Conservation (phyloP, 2,329 filamentous ascomycete genomes). For the Microdochium bolleyi region DNA sequence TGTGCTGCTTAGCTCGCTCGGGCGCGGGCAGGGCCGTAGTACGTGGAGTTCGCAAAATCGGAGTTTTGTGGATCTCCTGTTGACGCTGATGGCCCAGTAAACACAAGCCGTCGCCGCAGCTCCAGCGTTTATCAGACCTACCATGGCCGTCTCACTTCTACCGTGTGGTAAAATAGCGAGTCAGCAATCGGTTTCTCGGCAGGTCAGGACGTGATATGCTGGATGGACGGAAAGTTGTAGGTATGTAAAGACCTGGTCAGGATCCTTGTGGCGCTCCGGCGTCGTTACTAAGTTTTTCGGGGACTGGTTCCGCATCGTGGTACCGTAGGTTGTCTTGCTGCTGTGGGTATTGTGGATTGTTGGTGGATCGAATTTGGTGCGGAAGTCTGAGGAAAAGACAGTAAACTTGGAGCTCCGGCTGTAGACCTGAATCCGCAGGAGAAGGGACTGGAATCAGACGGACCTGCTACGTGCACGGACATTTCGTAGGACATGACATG, state of each 20-base stretch:
- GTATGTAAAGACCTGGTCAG: too few species aligned
- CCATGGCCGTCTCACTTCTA: too few species aligned
- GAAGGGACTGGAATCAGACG: neutral
- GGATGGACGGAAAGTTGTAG: neutral
- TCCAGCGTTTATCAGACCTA: too few species aligned
- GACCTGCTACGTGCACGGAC: too few species aligned
- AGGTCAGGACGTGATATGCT: neutral
- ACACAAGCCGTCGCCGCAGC: too few species aligned
- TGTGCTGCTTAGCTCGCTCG: too few species aligned
- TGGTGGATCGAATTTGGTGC: neutral
- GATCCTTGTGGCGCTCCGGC: neutral
- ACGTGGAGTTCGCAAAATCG: too few species aligned
- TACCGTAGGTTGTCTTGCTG: neutral
- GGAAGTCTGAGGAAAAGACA: neutral
- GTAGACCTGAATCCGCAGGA: neutral
- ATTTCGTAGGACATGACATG: neutral
- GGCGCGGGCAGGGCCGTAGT: too few species aligned
- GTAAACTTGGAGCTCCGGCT: neutral
- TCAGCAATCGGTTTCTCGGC: neutral
- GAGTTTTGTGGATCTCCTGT: too few species aligned
- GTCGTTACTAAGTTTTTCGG: neutral
- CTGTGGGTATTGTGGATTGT: neutral
- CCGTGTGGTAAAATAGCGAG: neutral
- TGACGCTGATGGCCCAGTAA: too few species aligned
- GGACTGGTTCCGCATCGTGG: neutral